Percentiles rank a stretch among this genome's conserved stretches.
phyloP scores from a whole-genome alignment of 2,329 filamentous ascomycete genomes.

The Pyricularia pennisetigena region DNA sequence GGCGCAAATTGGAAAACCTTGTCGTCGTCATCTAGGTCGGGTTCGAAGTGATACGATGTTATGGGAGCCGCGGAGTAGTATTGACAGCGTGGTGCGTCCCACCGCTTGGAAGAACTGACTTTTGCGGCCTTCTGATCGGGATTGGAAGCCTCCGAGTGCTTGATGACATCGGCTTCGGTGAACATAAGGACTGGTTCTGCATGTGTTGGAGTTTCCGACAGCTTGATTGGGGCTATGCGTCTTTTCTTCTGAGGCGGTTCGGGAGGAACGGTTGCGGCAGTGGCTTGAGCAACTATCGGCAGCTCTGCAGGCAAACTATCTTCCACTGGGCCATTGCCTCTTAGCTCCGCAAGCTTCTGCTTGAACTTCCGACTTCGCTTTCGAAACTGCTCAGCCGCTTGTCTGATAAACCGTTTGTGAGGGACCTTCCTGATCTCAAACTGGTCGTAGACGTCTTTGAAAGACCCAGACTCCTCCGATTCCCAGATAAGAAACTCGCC shows the following conservation, averaged over 20 bases:
- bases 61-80: not conserved
- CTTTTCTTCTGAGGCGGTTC: slow-evolving; percentile 18
- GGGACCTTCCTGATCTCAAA: slow-evolving; percentile 48
- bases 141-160: not conserved
- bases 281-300: not conserved
- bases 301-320: not conserved
- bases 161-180: not conserved
- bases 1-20: not conserved
- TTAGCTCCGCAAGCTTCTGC: not conserved
- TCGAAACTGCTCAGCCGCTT: slow-evolving; percentile 48
- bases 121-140: not conserved
- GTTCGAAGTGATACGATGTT: not conserved
- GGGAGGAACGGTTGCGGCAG: not conserved
- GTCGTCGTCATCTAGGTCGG: not conserved
- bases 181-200: not conserved
- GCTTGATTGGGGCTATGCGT: slow-evolving; percentile 15
- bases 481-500: slow-evolving; percentile 54
- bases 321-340: not conserved
- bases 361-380: slow-evolving; percentile 39
- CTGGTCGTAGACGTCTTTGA: slow-evolving; percentile 39
- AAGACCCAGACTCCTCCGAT: slow-evolving; percentile 30
- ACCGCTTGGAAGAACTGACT: not conserved
- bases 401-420: slow-evolving; percentile 46
- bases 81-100: not conserved
- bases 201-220: slow-evolving; percentile 7